Base-by-base conservation (phyloP, 2,329 filamentous ascomycete genomes). In the Pseudogymnoascus sp. region DNA sequence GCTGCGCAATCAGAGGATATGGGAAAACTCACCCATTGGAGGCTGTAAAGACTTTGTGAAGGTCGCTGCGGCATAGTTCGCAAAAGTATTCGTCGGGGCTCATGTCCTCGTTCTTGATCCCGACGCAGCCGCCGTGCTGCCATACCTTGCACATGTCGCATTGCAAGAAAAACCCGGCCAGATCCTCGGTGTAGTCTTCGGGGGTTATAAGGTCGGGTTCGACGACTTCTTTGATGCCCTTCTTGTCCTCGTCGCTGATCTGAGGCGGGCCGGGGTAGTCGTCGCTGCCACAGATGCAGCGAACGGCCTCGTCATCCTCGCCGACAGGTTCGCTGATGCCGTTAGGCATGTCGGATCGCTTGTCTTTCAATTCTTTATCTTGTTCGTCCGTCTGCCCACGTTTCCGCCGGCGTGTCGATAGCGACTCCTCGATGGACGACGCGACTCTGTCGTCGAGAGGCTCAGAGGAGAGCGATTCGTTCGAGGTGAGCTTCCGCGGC, bases 81-180 rank as follows among this genome's bases (percentile, higher is more conserved):
- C 95, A 99, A 74, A 95, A 99, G 79, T 99, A 99, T 76, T 97
- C 93, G 62, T 97, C 93, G 8, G 95, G 95, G 68, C 91, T 93
- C 74, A 89, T 88, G 69, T 90, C 88, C 76, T 96, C 93, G 69
- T 95, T 95, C 79, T 96, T 92, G 72, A 99, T 96, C 65, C 95
- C 93, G 65, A 99, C 93, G 73, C 95, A 99, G 65, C 93, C 93
- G 71, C 95, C 95, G 75, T 99, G 95, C 75, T 99, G 95, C 95
- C 93, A 99, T 67, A 97, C 95, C 75, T 96, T 96, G 81, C 95
- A 99, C 67, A 90, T 82, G 77, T 97, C 95, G 83, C 95, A 99
- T 79, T 97, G 93, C 68, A 99, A 93, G 77, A 97, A 99, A 77
- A 97, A 89, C 61, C 93, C 93, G 49, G 93, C 95, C 68, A 93